These are phyloP conservation scores for Phaeotremella skinneri DNA, from an alignment of 768 basidiomycete species.

Conservation along the genomic window DNA sequence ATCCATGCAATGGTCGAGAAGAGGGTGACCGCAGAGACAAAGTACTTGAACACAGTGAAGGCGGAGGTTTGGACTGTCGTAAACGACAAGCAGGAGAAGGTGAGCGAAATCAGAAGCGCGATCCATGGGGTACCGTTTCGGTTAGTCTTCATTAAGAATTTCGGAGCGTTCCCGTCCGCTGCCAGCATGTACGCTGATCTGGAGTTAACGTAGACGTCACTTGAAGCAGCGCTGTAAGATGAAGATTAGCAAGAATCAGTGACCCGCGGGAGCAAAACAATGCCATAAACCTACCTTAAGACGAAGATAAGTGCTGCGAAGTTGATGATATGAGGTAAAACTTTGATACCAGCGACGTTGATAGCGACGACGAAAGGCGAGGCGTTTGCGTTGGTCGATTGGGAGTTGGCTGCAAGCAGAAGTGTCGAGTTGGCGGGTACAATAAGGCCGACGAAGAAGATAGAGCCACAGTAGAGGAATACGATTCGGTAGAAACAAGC, in stretches of 20 bases:
- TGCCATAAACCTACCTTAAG: too few species aligned
- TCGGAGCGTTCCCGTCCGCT: slow-evolving; percentile 52
- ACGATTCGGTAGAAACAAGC: slow-evolving; percentile 58
- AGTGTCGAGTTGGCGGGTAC: slow-evolving; percentile 63
- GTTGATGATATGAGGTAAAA: slow-evolving; percentile 42
- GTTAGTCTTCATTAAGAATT: slow-evolving; percentile 56
- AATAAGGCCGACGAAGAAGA: slow-evolving; percentile 62
- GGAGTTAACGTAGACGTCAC: slow-evolving; percentile 27
- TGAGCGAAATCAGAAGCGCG: slow-evolving; percentile 3
- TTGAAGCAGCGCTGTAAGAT: too few species aligned
- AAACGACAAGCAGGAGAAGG: slow-evolving; percentile 12
- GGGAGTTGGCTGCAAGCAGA: slow-evolving; percentile 10
- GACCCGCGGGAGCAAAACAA: slow-evolving; percentile 49
- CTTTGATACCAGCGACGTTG: slow-evolving; percentile 67
- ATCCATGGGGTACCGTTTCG: slow-evolving; percentile 13
- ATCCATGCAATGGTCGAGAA: slow-evolving; percentile 20
- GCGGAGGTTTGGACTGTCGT: slow-evolving; percentile 13
- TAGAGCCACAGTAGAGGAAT: slow-evolving; percentile 64
- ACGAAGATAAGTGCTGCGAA: slow-evolving; percentile 13
- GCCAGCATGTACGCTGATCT: slow-evolving; percentile 46
- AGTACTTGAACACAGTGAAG: slow-evolving; percentile 23
- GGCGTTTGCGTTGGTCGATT: slow-evolving; percentile 58
- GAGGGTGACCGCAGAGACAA: slow-evolving; percentile 27
- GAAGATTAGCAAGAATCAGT: slow-evolving; percentile 45
- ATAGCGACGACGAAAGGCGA: slow-evolving; percentile 85